Conservation (phyloP, 1,139 yeast species). For the Candida pseudoviswanathii region DNA sequence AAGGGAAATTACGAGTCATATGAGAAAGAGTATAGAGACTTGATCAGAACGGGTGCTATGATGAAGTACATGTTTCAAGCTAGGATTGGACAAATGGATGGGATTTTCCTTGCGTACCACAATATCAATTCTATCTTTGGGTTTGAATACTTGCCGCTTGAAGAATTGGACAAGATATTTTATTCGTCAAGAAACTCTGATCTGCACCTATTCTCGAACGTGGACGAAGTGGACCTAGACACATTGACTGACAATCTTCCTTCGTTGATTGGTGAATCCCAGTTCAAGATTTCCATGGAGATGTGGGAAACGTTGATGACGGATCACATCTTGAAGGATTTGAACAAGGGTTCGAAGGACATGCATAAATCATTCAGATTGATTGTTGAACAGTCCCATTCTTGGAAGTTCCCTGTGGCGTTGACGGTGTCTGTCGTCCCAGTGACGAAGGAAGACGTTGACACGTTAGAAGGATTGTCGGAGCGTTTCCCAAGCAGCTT, state of each 20-base stretch:
- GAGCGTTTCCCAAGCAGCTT: slow-evolving; percentile 27
- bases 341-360: slow-evolving; percentile 18
- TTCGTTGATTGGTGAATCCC: slow-evolving; percentile 64
- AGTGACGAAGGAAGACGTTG: slow-evolving; percentile 26
- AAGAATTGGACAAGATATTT: slow-evolving; percentile 60
- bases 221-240: slow-evolving; percentile 14
- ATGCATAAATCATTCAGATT: slow-evolving; percentile 30
- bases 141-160: slow-evolving; percentile 81
- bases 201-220: slow-evolving; percentile 18
- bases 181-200: too few relatives aligned
- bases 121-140: slow-evolving; percentile 82
- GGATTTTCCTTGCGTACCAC: slow-evolving; percentile 90
- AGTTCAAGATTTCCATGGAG: slow-evolving; percentile 64
- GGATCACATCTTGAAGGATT: slow-evolving; percentile 34
- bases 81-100: slow-evolving; percentile 95
- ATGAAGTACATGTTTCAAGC: slow-evolving; percentile 90
- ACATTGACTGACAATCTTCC: slow-evolving; percentile 38
- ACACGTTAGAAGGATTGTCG: slow-evolving; percentile 28
- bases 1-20: slow-evolving; percentile 74
- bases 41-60: slow-evolving; percentile 70
- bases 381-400: slow-evolving; percentile 18
- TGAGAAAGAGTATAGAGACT: slow-evolving; percentile 76
- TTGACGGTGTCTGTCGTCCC: slow-evolving; percentile 38
- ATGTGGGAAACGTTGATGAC: slow-evolving; percentile 56
- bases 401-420: slow-evolving; percentile 12